Evolutionary conservation across 2,329 filamentous ascomycete genomes (phyloP).

Genomic region (Fusarium devonianum): DNA sequence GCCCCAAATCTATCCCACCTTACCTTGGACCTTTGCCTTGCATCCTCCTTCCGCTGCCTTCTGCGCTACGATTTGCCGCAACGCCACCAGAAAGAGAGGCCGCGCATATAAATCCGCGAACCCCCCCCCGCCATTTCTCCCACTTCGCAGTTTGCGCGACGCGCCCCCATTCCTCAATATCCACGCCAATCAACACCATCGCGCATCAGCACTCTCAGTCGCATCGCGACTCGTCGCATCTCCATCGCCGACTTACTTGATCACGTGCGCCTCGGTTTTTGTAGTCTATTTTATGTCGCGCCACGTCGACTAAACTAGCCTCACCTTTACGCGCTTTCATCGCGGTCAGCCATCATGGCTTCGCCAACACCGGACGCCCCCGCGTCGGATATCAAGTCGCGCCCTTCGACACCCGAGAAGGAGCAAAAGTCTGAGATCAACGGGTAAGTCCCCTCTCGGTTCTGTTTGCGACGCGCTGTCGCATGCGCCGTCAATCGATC

Average conservation of each 20-base stretch:
- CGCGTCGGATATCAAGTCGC: slow-evolving; percentile 57
- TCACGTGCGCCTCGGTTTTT: slow-evolving; percentile 21
- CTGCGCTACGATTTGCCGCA: slow-evolving; percentile 23
- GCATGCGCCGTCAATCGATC: slow-evolving; percentile 23
- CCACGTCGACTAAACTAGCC: slow-evolving; percentile 41
- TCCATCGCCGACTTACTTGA: slow-evolving; percentile 3
- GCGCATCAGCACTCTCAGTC: slow-evolving; percentile 23
- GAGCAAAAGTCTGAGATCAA: slow-evolving; percentile 47
- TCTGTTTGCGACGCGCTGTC: slow-evolving; percentile 11
- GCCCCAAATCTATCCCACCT: slow-evolving; percentile 18
- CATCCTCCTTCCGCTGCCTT: slow-evolving; percentile 30
- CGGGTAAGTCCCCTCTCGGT: slow-evolving; percentile 46
- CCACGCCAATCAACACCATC: slow-evolving; percentile 25
- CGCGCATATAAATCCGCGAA: slow-evolving; percentile 32
- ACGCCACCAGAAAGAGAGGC: slow-evolving; percentile 27
- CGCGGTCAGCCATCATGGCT: slow-evolving; percentile 62
- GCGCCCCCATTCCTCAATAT: slow-evolving; percentile 32
- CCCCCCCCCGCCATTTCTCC: slow-evolving; percentile 22
- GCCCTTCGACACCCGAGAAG: slow-evolving; percentile 39
- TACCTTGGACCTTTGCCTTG: slow-evolving; percentile 23
- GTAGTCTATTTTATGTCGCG: slow-evolving; percentile 50
- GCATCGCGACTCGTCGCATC: slow-evolving; percentile 10
- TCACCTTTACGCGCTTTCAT: slow-evolving; percentile 40
- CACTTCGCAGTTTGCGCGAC: slow-evolving; percentile 30
- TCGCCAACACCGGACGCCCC: slow-evolving; percentile 54